Evolutionary conservation across 345 rosid species (phyloP), one percentile per base, ranked within the genome.

Genomic region (Boechera stricta): DNA sequence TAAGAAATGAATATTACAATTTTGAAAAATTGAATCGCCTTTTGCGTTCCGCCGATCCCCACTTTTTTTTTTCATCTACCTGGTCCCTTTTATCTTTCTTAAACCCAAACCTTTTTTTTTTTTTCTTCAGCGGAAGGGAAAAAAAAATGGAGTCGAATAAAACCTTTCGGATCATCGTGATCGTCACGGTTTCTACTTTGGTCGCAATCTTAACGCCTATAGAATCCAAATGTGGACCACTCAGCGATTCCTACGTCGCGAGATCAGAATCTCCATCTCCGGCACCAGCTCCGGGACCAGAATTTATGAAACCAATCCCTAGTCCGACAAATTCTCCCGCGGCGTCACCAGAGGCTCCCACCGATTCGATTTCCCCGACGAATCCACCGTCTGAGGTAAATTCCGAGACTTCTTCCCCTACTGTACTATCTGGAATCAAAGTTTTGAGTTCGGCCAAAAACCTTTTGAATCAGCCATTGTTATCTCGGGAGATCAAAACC

Each of bases 171-270:
- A 54, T 73, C 29, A 63, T 74, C 48, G 6, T 74, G 48, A 69
- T 75, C 82, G 65, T 79, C 70, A 66, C 64, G 31, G 56, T 72
- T 78, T 67, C 73, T 35, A 71, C 62, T 26, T 65, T 67, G 64
- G 28, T 72, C 54, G 11, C 75, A 10, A 26, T 81, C 51, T 64
- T 74, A 42, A 11, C 62, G 53, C 69, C 75, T 5, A 73, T 80
- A 3, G 29, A 41, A 24, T 67, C 86, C 39, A 42, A 65, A 32
- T 69, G 55, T 35, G 67, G 49, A 2, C 64, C 75, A 7, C 32
- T 66, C 56, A 4, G 55, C 15, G 38, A 31, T 68, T 54, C 48
- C 48, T 55, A 7, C 74, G 4, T 35, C 21, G 77, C 67, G 2
- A 70, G 52, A n/a, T 28, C 54, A 47, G 73, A 64, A 0, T 44